These are phyloP conservation scores for Dactylella cylindrospora DNA, from an alignment of 2,329 filamentous ascomycete genomes.

Conservation along the genomic window DNA sequence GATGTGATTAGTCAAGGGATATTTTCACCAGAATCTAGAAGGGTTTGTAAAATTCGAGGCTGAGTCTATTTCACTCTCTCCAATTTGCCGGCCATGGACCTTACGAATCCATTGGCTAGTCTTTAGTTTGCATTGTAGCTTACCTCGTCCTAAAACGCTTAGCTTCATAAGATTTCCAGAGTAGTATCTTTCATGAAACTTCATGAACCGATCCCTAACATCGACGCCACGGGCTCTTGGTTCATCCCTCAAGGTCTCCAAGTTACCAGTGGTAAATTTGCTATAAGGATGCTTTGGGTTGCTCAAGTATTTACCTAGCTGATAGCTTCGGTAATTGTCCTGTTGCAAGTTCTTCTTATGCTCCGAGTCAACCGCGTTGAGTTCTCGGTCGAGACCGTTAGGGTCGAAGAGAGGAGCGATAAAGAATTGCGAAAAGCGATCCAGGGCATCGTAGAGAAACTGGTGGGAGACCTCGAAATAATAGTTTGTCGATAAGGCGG, in stretches of 20 bases:
- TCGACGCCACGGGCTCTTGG: slow-evolving; percentile 78
- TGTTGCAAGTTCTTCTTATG: slow-evolving; percentile 97
- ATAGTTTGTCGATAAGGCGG: slow-evolving; percentile 91
- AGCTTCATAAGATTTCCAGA: slow-evolving; percentile 94
- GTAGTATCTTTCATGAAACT: slow-evolving; percentile 86
- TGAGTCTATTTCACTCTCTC: too few species aligned
- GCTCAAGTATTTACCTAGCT: slow-evolving; percentile 83
- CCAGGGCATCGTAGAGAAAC: slow-evolving; percentile 75
- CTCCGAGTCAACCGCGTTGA: slow-evolving; percentile 87
- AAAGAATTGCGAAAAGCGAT: slow-evolving; percentile 93
- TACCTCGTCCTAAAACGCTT: slow-evolving; percentile 70
- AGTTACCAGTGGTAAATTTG: slow-evolving; percentile 88
- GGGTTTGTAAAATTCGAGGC: background rate
- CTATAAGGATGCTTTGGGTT: slow-evolving; percentile 85
- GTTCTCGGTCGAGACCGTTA: slow-evolving; percentile 80
- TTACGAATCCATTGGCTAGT: too few species aligned
- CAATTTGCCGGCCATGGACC: too few species aligned
- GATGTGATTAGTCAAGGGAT: background rate
- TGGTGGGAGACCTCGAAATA: slow-evolving; percentile 93
- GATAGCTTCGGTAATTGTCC: slow-evolving; percentile 82
- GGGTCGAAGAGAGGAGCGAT: slow-evolving; percentile 82
- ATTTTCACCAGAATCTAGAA: background rate
- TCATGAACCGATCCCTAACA: slow-evolving; percentile 86
- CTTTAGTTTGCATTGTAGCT: background rate
- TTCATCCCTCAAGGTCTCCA: slow-evolving; percentile 78